Percentiles rank a stretch among this genome's conserved stretches.
phyloP scores from a whole-genome alignment of 176 grass and related monocot species.

The Eremochloa ophiuroides region DNA sequence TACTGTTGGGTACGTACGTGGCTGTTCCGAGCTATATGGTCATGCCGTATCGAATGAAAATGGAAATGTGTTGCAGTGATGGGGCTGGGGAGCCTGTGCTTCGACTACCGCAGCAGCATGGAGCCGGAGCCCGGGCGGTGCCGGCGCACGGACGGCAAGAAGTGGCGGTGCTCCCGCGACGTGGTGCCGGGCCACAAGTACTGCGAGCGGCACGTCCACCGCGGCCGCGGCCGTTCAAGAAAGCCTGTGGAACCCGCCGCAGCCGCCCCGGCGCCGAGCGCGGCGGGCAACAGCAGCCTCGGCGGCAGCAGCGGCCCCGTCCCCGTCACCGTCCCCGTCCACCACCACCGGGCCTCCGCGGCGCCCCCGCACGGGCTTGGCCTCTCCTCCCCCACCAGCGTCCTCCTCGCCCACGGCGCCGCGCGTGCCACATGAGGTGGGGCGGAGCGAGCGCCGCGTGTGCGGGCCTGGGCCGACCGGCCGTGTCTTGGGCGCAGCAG shows the following conservation, averaged over 20 bases:
- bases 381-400: conserved; percentile 59
- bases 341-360: not conserved
- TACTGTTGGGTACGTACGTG: not conserved
- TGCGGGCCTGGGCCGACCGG: no score
- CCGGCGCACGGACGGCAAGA: conserved; percentile 94
- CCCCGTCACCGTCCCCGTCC: no score
- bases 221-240: conserved; percentile 98
- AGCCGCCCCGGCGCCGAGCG: not conserved
- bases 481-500: not conserved
- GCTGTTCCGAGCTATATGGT: not conserved
- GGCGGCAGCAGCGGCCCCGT: not conserved
- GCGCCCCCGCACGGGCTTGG: conserved; percentile 25
- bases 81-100: conserved; percentile 83
- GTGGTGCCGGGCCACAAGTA: conserved; percentile 93
- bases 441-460: no score
- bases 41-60: not conserved
- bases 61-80: conserved; percentile 58
- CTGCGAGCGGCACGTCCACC: conserved; percentile 97
- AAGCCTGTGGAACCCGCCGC: conserved; percentile 84
- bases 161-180: conserved; percentile 97
- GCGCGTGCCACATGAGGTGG: conserved; percentile 54
- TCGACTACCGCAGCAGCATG: conserved; percentile 94
- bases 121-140: conserved; percentile 95
- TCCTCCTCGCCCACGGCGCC: conserved; percentile 46
- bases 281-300: not conserved